Evolutionary conservation across 345 rosid species (phyloP), one percentile per base, ranked within the genome.

Genomic region (Citrus unshiu): DNA sequence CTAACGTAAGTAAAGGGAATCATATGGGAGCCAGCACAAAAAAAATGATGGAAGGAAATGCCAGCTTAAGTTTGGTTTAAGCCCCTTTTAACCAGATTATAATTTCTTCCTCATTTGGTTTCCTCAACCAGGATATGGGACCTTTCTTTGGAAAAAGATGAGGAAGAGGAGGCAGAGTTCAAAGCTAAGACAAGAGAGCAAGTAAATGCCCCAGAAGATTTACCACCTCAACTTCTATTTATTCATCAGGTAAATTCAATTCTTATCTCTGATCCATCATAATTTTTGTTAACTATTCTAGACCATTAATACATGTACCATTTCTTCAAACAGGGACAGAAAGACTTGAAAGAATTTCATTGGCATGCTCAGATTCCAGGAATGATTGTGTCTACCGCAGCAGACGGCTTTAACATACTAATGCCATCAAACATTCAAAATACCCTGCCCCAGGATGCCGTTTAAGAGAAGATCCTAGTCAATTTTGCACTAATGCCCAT

Each of bases 341-440:
- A 90, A 27, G 95, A 96, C 84, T 85, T 91, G 92, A 96, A 94
- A 87, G 99, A 96, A 83, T 90, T 94, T 78, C 99, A 94, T 59
- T 96, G 99, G 98, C 98, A 96, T 67, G 59, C 85, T 73, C 98
- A 94, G 87, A 91, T 96, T 77, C 98, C 99, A 0, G 99, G 97
- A 72, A 96, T 94, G 99, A 54, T 96, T 2, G 93, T 94, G 63
- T 90, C 97, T 14, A 96, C 97, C 5, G 97, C 98, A 27, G 85
- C 82, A 1, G 98, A 94, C 60, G 97, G 99, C 75, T 96, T 91
- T 84, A 96, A 93, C 84, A 88, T 94, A 77, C 80, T 96, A 68
- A 94, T 94, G 98, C 98, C 99, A 73, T 90, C 97, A 56, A 96
- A 96, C 86, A 93, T 94, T 75, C 99, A 94, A 74, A 85, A 77